phyloP scores from a whole-genome alignment of 306 rosid species.

The Arachis hypogaea region DNA sequence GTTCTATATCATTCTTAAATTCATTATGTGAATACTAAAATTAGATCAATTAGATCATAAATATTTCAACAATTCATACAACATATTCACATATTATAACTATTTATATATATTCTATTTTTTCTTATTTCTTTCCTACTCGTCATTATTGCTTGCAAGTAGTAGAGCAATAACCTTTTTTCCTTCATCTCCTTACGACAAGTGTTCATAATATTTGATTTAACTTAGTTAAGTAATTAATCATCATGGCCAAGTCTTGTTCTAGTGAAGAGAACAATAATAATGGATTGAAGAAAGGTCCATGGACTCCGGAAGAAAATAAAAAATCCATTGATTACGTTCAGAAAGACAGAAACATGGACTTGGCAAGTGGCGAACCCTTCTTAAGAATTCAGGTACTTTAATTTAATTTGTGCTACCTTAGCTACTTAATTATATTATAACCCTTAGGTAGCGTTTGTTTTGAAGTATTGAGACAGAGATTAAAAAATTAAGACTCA shows the following conservation, averaged over 20 bases:
- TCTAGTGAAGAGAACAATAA: slow-evolving; percentile 43
- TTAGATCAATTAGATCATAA: too few species aligned
- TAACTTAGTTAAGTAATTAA: neutral
- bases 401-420: neutral
- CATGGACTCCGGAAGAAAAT: slow-evolving; percentile 79
- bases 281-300: slow-evolving; percentile 64
- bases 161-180: slow-evolving; percentile 2
- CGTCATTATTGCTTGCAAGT: slow-evolving; percentile 15
- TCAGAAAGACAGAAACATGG: slow-evolving; percentile 64
- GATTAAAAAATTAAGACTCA: too few species aligned
- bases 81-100: too few species aligned
- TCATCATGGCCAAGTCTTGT: slow-evolving; percentile 52
- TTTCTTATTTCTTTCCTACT: slow-evolving; percentile 8
- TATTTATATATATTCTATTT: too few species aligned
- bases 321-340: slow-evolving; percentile 56
- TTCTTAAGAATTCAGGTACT: slow-evolving; percentile 72
- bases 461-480: too few species aligned
- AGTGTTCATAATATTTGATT: neutral
- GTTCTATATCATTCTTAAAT: too few species aligned
- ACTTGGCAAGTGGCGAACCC: slow-evolving; percentile 68
- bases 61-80: too few species aligned
- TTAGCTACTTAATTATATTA: neutral
- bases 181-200: neutral
- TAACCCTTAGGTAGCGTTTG: neutral
- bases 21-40: too few species aligned